Evolutionary conservation across 2,329 filamentous ascomycete species (phyloP), one percentile per base, ranked within the genome.

Genomic region (Claviceps quebecensis): DNA sequence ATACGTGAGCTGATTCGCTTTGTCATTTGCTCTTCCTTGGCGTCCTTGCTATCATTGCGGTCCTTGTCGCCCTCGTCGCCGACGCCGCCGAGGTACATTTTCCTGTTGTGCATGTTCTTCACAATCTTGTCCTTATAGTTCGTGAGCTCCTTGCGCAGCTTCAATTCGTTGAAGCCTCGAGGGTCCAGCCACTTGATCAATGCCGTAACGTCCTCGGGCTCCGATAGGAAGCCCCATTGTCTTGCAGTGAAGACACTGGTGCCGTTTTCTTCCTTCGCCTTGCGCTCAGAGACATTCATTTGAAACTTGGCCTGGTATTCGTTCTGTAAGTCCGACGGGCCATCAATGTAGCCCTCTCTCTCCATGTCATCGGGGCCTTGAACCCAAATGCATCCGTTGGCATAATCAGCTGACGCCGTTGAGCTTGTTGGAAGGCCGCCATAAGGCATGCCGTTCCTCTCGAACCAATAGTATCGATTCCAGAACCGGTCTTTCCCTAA

Each of bases 401-500:
- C 90, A 63, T 97, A 98, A 8, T 80, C 83, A 22, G 91, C 89
- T 45, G 82, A 75, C 1, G 88, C 86, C 1, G 91, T 97, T 16
- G 90, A 96, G 66, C 88, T 95, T 56, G 78, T 80, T 0, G 90
- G 90, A 51, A 96, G 75, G 4, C 93, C 93, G 36, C 78, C 88
- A 61, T 91, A 95, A 0, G 93, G 93, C 90, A 97, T 97, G 23
- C 90, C 93, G 62, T 97, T 98, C 56, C 91, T 84, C 69, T 98
- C 93, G 65, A 97, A 96, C 91, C 93, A 98, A 73, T 94, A 97
- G 68, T 97, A 98, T 50, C 91, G 81, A 67, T 98, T 97, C 82
- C 91, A 95, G 73, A 95, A 98, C 45, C 93, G 82, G 68, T 98
- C 93, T 65, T 93, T 91, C 54, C 93, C 93, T 26, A 98, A 75